Percentiles rank a stretch among this genome's conserved stretches.
These are phyloP conservation scores for Aspergillus sparsus DNA, from an alignment of 495 filamentous ascomycete species.

Conservation along the genomic window DNA sequence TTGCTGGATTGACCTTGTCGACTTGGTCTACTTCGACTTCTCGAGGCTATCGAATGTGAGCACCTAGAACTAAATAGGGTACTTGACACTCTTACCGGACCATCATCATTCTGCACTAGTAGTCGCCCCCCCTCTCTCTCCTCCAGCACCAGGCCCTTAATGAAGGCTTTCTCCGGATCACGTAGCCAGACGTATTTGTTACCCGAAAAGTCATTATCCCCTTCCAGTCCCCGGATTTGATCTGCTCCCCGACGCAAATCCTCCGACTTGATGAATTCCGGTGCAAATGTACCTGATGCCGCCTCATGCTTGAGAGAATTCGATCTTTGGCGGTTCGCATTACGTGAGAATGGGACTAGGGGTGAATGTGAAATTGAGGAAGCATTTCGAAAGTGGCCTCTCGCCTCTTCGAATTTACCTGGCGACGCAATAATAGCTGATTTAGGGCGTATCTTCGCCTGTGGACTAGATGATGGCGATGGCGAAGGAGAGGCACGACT, in stretches of 20 bases:
- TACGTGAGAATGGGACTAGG: conserved; percentile 29
- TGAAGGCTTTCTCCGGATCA: conserved; percentile 82
- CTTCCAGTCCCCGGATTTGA: conserved; percentile 75
- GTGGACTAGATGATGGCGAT: conserved; percentile 57
- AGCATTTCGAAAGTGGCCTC: conserved; percentile 57
- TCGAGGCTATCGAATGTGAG: conserved; percentile 63
- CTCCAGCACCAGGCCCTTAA: conserved; percentile 87
- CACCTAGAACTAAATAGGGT: conserved; percentile 1
- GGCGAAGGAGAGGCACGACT: conserved; percentile 61
- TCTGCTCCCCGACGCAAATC: conserved; percentile 67
- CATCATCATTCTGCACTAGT: conserved; percentile 91
- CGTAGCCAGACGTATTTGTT: conserved; percentile 97
- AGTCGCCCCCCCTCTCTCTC: conserved; percentile 67
- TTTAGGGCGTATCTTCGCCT: conserved; percentile 60
- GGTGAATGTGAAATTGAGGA: conserved; percentile 52
- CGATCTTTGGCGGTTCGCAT: conserved; percentile 50
- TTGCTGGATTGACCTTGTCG: conserved; percentile 98
- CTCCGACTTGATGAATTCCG: conserved; percentile 88
- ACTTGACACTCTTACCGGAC: conserved; percentile 60
- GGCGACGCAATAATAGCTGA: conserved; percentile 68
- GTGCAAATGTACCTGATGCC: conserved; percentile 82
- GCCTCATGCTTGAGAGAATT: conserved; percentile 59
- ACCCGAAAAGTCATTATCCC: conserved; percentile 98
- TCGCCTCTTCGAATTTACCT: conserved; percentile 36
- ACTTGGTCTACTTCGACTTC: conserved; percentile 81